Evolutionary conservation across 306 rosid species (phyloP), one percentile per base, ranked within the genome.

Genomic region (Medicago arabica): DNA sequence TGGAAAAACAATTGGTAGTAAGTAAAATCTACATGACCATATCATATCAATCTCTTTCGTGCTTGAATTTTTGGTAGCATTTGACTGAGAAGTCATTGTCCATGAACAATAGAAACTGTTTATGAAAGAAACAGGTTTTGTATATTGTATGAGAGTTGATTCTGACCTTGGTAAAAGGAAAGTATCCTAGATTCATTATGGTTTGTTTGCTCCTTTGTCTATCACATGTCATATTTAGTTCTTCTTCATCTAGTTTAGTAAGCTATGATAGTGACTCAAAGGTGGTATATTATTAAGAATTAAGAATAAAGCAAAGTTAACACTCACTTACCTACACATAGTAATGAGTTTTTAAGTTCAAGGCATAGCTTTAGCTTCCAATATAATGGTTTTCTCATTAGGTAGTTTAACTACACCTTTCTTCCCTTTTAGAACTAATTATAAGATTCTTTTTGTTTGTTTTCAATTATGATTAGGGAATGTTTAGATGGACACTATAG

Each of bases 51-150:
- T 90, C 89, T 78, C 69, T 84, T 55, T 91, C 83, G 1, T 77
- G 87, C 49, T 81, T 67, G 74, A 57, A 60, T 83, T 88, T 83
- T 87, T 87, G 72, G 89, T 84, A 68, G 90, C 90, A 82, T 72
- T 79, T 78, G 83, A 72, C 67, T 72, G 85, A 71, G 72, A 64
- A 84, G 93, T 89, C 96, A 76, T 75, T 85, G 75, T 93, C 93
- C 66, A 58, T 74, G 40, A 78, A 84, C 82, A 75, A 81, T 87
- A 75, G 82, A 73, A 78, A 54, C 55, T 75, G 71, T 79, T 84
- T 73, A 63, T 58, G 72, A 16, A 43, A 31, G 67, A 61, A 61
- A 61, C 67, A 31, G 74, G 69, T 79, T 73, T 79, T 73, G 82
- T 16, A 55, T 60, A 31, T 15, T 64, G 55, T 76, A 67, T 65